These are phyloP conservation scores for Phytophthora cryptogea DNA, from an alignment of 352 stramenopile species.

Conservation along the genomic window DNA sequence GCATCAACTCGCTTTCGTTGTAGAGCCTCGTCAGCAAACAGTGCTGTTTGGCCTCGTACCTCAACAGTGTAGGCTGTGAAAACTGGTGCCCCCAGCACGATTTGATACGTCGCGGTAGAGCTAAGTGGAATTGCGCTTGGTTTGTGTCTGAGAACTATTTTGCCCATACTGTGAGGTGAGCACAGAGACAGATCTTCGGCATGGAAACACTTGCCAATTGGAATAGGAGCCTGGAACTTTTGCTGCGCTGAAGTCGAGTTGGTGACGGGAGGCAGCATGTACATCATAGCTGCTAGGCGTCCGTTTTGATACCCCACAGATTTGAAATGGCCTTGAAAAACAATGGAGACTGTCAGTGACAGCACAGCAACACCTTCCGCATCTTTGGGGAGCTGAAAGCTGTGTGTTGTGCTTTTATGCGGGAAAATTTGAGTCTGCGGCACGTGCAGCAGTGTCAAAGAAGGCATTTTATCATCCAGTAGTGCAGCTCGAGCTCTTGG, in stretches of 20 bases:
- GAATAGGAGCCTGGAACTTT: constrained; percentile 31
- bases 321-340: constrained; percentile 81
- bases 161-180: constrained; percentile 67
- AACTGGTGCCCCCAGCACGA: constrained; percentile 76
- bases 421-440: constrained; percentile 59
- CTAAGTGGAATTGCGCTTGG: constrained; percentile 55
- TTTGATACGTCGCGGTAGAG: constrained; percentile 60
- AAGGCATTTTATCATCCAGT: constrained; percentile 36
- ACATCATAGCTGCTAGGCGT: constrained; percentile 75
- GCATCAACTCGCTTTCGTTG: constrained; percentile 54
- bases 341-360: constrained; percentile 57
- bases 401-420: constrained; percentile 66
- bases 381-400: constrained; percentile 52
- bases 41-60: constrained; percentile 47
- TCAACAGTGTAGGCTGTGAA: constrained; percentile 73
- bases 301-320: constrained; percentile 75
- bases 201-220: constrained; percentile 64
- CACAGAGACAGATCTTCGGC: constrained; percentile 59
- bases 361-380: constrained; percentile 45
- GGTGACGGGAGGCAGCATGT: constrained; percentile 47
- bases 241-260: constrained; percentile 13
- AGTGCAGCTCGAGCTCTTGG: constrained; percentile 35
- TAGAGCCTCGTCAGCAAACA: constrained; percentile 54
- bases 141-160: constrained; percentile 69
- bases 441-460: constrained; percentile 42